Base-by-base conservation (phyloP, 768 basidiomycete genomes). In the Naganishia kalamii region DNA sequence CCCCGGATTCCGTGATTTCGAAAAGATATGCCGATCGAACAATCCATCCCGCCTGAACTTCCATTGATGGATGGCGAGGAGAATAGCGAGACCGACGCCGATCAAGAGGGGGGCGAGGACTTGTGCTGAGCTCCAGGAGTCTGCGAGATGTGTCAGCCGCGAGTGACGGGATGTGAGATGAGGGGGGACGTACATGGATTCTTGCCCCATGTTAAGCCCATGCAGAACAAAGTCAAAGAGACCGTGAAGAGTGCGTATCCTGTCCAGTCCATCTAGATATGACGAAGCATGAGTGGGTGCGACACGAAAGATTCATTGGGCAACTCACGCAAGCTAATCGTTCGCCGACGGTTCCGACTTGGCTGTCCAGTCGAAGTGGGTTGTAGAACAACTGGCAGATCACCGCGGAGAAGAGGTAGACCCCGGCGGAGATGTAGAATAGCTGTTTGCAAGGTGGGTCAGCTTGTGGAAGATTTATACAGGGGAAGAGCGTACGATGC, bases 101-200 rank as follows among this genome's bases (percentile, higher is more conserved):
- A 47, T 23, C 17, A 47, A 23, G 13, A 47, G 46, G 10, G 46
- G 46, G 7, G 17, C 46, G 7, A 17, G n/a, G 17, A 41, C 46
- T 6, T 23, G 46, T 21, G 8, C 21, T 8, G 23, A 47, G 21
- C 23, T n/a, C 46, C 46, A 47, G 6, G 8, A 7, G n/a, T 47
- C 8, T 47, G 23, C 7, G 46, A 47, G 37, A 40, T 40, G n/a
- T n/a, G n/a, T n/a, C n/a, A n/a, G n/a, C n/a, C n/a, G n/a, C n/a
- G n/a, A n/a, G n/a, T n/a, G n/a, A n/a, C n/a, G n/a, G n/a, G n/a
- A n/a, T n/a, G n/a, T n/a, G n/a, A n/a, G n/a, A n/a, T n/a, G n/a
- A n/a, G n/a, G n/a, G n/a, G n/a, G n/a, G 50, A 52, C 50, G 13
- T 23, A 52, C 50, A 52, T 6, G 50, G 50, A 52, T 52, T 52